Base-by-base conservation (phyloP, 352 stramenopile species). In the Thalassiosira hispida region DNA sequence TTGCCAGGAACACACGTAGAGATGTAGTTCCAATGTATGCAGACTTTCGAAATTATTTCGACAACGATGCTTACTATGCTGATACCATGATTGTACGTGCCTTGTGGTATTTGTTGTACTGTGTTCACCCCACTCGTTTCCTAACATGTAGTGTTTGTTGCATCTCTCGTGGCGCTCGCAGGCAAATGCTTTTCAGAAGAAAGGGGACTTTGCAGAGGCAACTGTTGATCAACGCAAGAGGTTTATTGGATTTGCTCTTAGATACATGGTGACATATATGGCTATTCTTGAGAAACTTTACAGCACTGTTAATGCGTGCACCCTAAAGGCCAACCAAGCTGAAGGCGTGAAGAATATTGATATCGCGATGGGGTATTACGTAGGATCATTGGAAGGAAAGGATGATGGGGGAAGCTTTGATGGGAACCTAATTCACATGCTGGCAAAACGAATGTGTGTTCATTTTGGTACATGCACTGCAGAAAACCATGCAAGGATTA, bases 241-340 rank as follows among this genome's bases (percentile, higher is more conserved):
- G 9, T 53, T 92, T 49, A 85, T 91, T 57, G 31, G 81, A 4
- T 86, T 86, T 53, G 59, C 65, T 23, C 69, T 84, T 29, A 81
- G 86, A 68, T 88, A 86, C 57, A 83, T 92, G 69, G 79, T 94
- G 2, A 84, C 84, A 51, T 86, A 91, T 60, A 92, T 93, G 87
- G 75, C 74, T 42, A 80, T 79, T 52, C 73, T 91, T 20, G 78
- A 93, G 72, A 78, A 82, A 35, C 63, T 92, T 9, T 87, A 91
- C 47, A 80, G 81, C 40, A 61, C 88, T 60, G n/a, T 89, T 11
- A 59, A 74, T 47, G 81, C 77, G 49, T 94, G 90, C 66, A 52
- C 18, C 16, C 40, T 75, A 64, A 68, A 79, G 40, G 42, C 12
- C 18, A 40, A 88, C 42, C 29, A 51, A 1, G 20, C 63, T n/a